Evolutionary conservation across 2,329 filamentous ascomycete genomes (phyloP).

Genomic region (Diplodia intermedia): DNA sequence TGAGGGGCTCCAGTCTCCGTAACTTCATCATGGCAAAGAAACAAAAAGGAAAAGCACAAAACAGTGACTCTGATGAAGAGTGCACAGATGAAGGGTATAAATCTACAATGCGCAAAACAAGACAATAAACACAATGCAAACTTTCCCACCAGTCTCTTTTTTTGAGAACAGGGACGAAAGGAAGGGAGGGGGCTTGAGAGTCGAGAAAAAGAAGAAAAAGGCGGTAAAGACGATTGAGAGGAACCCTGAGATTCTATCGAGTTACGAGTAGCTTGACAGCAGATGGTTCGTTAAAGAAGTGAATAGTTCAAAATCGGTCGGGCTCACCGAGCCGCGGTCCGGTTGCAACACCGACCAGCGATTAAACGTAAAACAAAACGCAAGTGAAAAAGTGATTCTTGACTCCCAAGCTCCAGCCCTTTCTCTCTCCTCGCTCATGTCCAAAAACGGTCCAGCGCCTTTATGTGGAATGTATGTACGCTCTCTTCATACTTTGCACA

Average conservation of each 20-base stretch:
- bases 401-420: constrained; percentile 6
- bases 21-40: constrained; percentile 18
- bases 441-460: constrained; percentile 27
- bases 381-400: not conserved
- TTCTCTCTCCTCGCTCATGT: not conserved
- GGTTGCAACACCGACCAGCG: constrained; percentile 28
- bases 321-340: constrained; percentile 29
- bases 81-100: constrained; percentile 11
- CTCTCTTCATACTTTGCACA: constrained; percentile 26
- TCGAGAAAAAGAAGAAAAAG: not conserved
- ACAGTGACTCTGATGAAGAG: constrained; percentile 8
- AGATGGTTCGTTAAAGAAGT: not conserved
- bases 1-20: constrained; percentile 8
- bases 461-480: constrained; percentile 19
- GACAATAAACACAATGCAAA: constrained; percentile 2
- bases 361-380: constrained; percentile 15
- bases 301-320: constrained; percentile 21
- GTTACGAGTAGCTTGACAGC: constrained; percentile 28
- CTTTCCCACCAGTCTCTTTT: not conserved
- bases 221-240: not conserved
- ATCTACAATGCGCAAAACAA: constrained; percentile 5
- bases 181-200: constrained; percentile 1
- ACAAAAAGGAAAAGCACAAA: constrained; percentile 24
- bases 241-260: constrained; percentile 29
- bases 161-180: constrained; percentile 8